Conservation (phyloP, 2,329 filamentous ascomycete genomes). For the Colletotrichum lupini region DNA sequence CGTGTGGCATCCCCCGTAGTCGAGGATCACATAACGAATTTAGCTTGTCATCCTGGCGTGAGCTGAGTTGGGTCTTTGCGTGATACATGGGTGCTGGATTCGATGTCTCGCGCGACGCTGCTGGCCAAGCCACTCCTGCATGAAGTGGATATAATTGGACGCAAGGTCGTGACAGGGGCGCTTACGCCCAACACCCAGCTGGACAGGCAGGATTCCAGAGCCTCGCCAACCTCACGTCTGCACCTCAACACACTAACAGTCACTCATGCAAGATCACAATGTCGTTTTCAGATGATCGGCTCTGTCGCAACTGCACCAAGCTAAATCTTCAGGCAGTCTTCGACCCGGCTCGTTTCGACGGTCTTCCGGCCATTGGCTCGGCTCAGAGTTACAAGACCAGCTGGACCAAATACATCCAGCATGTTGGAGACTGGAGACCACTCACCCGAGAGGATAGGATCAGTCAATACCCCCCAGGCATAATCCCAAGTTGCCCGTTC, state of each 20-base stretch:
- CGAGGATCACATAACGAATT: neutral
- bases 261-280: neutral
- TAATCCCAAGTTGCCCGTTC: slow-evolving; percentile 7
- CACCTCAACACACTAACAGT: neutral
- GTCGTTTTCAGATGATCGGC: slow-evolving; percentile 1
- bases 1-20: neutral
- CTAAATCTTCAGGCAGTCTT: neutral
- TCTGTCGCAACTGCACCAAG: slow-evolving; percentile 7
- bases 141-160: neutral
- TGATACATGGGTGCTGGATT: neutral
- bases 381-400: neutral
- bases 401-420: slow-evolving; percentile 17
- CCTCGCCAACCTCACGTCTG: neutral
- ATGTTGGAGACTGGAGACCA: slow-evolving; percentile 1
- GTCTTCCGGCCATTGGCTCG: neutral
- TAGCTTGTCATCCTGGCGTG: neutral
- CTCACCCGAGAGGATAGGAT: neutral
- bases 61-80: neutral
- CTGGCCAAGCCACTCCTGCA: neutral
- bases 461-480: neutral
- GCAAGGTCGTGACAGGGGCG: neutral
- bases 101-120: neutral
- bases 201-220: neutral
- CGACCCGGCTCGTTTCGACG: neutral
- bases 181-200: neutral